These are phyloP conservation scores for Jamesozyma rosinii DNA, from an alignment of 805 yeast genomes.

Conservation along the genomic window DNA sequence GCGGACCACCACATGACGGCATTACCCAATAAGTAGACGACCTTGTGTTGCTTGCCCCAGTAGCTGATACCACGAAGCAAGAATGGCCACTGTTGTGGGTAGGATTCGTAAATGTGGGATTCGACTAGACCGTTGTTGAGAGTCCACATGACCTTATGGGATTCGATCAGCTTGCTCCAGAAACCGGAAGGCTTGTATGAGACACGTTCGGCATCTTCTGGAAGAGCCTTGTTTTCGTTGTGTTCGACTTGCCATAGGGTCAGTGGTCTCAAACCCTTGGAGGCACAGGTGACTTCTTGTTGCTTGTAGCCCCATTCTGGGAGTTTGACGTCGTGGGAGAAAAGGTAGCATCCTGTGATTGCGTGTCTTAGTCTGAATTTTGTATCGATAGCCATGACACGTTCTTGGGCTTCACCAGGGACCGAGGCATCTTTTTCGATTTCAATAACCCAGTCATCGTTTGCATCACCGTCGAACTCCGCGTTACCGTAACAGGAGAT, in stretches of 20 bases:
- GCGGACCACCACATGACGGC: conserved; percentile 74
- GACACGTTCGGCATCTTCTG: conserved; percentile 38
- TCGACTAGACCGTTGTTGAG: conserved; percentile 61
- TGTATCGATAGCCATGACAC: conserved; percentile 57
- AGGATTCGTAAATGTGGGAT: conserved; percentile 62
- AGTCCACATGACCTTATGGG: conserved; percentile 69
- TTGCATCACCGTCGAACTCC: conserved; percentile 73
- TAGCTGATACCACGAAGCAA: conserved; percentile 71
- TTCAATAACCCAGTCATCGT: conserved; percentile 74
- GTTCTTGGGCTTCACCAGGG: conserved; percentile 43
- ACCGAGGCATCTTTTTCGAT: conserved; percentile 48
- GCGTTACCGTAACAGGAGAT: conserved; percentile 67
- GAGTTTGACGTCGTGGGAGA: conserved; percentile 64
- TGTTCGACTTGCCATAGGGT: conserved; percentile 69
- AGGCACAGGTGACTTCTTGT: conserved; percentile 76
- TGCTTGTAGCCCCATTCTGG: conserved; percentile 82
- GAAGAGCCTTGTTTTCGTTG: conserved; percentile 44
- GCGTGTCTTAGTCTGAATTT: conserved; percentile 70
- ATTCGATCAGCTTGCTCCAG: conserved; percentile 52
- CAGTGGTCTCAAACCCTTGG: conserved; percentile 52
- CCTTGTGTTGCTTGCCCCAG: conserved; percentile 50
- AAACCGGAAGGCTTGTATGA: conserved; percentile 48
- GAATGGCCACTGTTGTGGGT: conserved; percentile 68
- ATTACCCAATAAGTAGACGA: conserved; percentile 67
- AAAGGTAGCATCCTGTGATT: conserved; percentile 67